These are phyloP conservation scores for Kodamaea kaohsiungensis DNA, from an alignment of 805 yeast species.

Conservation along the genomic window DNA sequence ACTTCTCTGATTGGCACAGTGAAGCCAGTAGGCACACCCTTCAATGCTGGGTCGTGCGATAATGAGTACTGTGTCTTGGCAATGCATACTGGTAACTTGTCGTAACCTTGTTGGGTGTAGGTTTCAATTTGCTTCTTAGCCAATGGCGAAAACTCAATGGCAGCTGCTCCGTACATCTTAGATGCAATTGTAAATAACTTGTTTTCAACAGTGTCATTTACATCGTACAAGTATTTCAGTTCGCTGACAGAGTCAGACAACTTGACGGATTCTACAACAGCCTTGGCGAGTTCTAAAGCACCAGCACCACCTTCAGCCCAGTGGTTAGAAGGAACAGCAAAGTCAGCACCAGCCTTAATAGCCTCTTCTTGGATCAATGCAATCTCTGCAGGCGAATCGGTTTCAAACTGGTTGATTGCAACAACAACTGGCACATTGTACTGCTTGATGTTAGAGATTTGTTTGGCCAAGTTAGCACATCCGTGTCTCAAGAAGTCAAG, in stretches of 20 bases:
- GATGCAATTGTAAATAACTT: slow-evolving; percentile 78
- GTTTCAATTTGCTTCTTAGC: slow-evolving; percentile 81
- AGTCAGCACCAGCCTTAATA: slow-evolving; percentile 86
- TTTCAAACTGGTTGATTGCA: slow-evolving; percentile 79
- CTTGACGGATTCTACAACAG: slow-evolving; percentile 72
- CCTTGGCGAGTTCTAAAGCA: slow-evolving; percentile 78
- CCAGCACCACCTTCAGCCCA: slow-evolving; percentile 97
- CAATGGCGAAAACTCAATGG: slow-evolving; percentile 75
- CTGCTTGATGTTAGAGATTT: slow-evolving; percentile 78
- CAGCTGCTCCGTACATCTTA: slow-evolving; percentile 91
- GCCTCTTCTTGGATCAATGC: slow-evolving; percentile 79
- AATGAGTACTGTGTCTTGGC: slow-evolving; percentile 97
- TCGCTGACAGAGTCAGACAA: slow-evolving; percentile 35
- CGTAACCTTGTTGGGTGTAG: slow-evolving; percentile 86
- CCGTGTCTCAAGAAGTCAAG: slow-evolving; percentile 77
- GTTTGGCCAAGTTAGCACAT: slow-evolving; percentile 86
- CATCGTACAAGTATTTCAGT: slow-evolving; percentile 64
- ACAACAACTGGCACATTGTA: slow-evolving; percentile 93
- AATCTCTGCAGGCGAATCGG: slow-evolving; percentile 81
- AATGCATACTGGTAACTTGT: slow-evolving; percentile 88
- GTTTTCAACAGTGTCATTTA: slow-evolving; percentile 71
- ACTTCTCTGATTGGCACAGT: slow-evolving; percentile 93
- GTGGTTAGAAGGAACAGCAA: slow-evolving; percentile 87
- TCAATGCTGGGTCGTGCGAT: slow-evolving; percentile 89
- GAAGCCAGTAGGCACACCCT: slow-evolving; percentile 95